Evolutionary conservation across 345 rosid genomes (phyloP).

Genomic region (Lepidium aucheri): DNA sequence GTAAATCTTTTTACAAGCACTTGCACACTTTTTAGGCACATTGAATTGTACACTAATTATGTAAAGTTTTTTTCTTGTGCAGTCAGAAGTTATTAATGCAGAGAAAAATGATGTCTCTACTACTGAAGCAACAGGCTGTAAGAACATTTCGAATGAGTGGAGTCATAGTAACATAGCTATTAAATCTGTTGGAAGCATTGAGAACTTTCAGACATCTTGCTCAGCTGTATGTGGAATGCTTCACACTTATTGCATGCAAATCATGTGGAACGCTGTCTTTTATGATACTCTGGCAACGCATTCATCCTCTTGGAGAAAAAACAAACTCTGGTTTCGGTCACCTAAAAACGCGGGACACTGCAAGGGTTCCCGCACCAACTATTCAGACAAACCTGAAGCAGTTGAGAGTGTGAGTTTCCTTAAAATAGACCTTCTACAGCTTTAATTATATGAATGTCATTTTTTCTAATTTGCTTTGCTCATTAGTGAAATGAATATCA

Average conservation of each 20-base stretch:
- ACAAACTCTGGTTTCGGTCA: conserved; percentile 53
- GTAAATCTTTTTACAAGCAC: conserved; percentile 21
- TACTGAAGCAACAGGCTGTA: conserved; percentile 24
- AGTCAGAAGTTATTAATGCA: conserved; percentile 36
- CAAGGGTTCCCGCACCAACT: conserved; percentile 3
- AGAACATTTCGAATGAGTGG: conserved; percentile 12
- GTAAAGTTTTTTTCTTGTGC: conserved; percentile 24
- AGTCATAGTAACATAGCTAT: background rate
- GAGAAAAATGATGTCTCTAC: conserved; percentile 12
- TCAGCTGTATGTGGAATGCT: conserved; percentile 55
- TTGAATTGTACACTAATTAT: background rate
- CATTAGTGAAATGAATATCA: conserved; percentile 12
- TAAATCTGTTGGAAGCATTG: conserved; percentile 73
- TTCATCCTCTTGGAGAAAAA: conserved; percentile 56
- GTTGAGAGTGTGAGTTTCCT: conserved; percentile 31
- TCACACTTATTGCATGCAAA: conserved; percentile 61
- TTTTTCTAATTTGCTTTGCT: background rate
- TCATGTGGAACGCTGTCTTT: conserved; percentile 84
- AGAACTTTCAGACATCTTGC: conserved; percentile 53
- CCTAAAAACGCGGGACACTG: conserved; percentile 22
- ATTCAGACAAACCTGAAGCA: conserved; percentile 22
- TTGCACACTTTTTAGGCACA: background rate
- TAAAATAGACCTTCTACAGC: background rate
- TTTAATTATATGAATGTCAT: background rate
- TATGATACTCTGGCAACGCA: conserved; percentile 51